Evolutionary conservation across 495 filamentous ascomycete species (phyloP), one percentile per base, ranked within the genome.

Genomic region (Acidiella bohemica): DNA sequence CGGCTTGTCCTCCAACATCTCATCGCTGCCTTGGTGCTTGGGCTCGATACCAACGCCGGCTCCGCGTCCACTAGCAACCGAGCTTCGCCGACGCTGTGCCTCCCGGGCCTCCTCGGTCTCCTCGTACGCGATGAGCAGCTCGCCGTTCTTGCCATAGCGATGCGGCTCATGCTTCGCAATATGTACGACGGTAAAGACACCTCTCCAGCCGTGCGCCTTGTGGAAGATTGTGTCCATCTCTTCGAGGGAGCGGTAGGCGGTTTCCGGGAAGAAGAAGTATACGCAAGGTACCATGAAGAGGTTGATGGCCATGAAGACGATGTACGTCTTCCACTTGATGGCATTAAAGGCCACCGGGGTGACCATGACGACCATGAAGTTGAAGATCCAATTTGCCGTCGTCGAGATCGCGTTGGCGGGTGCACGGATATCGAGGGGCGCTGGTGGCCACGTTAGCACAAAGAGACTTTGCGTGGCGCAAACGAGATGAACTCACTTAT

Each of bases 81-180:
- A 23, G 5, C 20, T 23, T 10, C 34, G 23, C 12, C 34, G 3
- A 10, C 34, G 23, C 32, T 34, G 40, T 13, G 42, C 26, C 5
- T 41, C 33, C 0, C 41, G 46, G 4, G 40, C 40, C 22, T 37
- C 46, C 14, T 49, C 53, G 6, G 53, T 56, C 5, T 53, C 50
- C 6, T 56, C 50, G 19, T 45, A 56, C 7, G 26, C 12, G 36
- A 56, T 51, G 1, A 56, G 38, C 9, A 56, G 40, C 21, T 53
- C 46, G 10, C 81, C 80, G 30, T 78, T 69, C 61, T 73, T 73
- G 40, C 76, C 79, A 55, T 81, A 85, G 44, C 80, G 70, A 19
- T 67, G 66, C 6, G 80, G 80, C 56, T 79, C 71, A 1, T 67
- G 59, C 9, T 58, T 47, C 6, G 80, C 79, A 18, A 73, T 59